Conservation (phyloP, 2,329 filamentous ascomycete species). For the Alternaria postmessia region DNA sequence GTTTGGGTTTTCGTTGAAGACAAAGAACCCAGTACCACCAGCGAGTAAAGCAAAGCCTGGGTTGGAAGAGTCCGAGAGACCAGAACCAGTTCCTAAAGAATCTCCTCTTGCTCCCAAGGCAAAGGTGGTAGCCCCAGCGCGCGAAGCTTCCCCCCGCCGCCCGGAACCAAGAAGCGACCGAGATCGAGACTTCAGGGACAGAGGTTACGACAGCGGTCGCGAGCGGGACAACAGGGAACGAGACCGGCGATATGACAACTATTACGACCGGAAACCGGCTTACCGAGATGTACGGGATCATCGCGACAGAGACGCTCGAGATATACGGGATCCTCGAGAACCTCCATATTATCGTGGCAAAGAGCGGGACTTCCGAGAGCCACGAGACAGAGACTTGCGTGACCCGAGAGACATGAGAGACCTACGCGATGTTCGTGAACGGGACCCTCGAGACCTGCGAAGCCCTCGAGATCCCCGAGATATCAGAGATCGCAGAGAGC, state of each 20-base stretch:
- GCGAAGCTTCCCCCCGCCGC: slow-evolving; percentile 32
- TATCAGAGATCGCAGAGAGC: slow-evolving; percentile 39
- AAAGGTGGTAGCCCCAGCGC: slow-evolving; percentile 48
- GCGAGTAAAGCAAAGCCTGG: slow-evolving; percentile 61
- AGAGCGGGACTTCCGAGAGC: slow-evolving; percentile 26
- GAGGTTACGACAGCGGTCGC: slow-evolving; percentile 33
- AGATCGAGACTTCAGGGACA: slow-evolving; percentile 31
- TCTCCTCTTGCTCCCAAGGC: slow-evolving; percentile 51
- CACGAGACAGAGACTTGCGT: slow-evolving; percentile 36
- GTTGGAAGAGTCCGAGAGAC: slow-evolving; percentile 47
- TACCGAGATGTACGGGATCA: slow-evolving; percentile 30
- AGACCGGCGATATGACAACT: slow-evolving; percentile 44
- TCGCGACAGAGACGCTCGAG: slow-evolving; percentile 35
- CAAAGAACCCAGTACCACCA: slow-evolving; percentile 66
- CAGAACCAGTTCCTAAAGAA: slow-evolving; percentile 50
- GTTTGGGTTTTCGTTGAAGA: slow-evolving; percentile 94
- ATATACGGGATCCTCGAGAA: slow-evolving; percentile 27
- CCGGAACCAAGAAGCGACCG: slow-evolving; percentile 36
- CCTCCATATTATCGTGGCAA: slow-evolving; percentile 24
- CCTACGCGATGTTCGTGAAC: slow-evolving; percentile 30
- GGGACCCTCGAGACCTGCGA: slow-evolving; percentile 25
- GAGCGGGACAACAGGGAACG: slow-evolving; percentile 56
- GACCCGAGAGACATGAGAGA: slow-evolving; percentile 26
- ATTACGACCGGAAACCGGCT: slow-evolving; percentile 36
- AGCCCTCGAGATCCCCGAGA: slow-evolving; percentile 34